Evolutionary conservation across 1,284 basidiomycete genomes (phyloP).

Genomic region (Apiotrichum gamsii): DNA sequence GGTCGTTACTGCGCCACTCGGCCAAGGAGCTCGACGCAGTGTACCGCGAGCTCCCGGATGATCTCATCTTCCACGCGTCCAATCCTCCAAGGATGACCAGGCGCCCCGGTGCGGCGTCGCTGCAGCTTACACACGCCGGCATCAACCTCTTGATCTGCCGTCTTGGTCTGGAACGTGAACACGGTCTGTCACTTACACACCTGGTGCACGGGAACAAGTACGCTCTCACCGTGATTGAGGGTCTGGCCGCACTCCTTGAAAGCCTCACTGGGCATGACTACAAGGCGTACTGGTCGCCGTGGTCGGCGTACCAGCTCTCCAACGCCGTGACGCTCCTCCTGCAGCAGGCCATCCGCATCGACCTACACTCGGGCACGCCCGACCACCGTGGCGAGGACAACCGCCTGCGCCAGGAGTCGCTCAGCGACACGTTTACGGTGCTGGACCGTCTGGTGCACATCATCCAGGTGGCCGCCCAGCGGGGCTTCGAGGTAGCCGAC

Average conservation of each 20-base stretch:
- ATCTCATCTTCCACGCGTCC: conserved; percentile 11
- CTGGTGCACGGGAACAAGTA: conserved; percentile 3
- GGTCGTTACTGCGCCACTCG: conserved; percentile 8
- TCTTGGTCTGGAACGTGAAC: conserved; percentile 16
- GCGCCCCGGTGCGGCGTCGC: not conserved
- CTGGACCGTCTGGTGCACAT: conserved; percentile 4
- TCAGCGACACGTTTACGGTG: conserved; percentile 4
- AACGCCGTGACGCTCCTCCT: conserved; percentile 14
- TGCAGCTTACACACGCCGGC: conserved; percentile 14
- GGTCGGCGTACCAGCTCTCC: conserved; percentile 13
- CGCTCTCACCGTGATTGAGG: conserved; percentile 6
- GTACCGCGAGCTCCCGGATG: conserved; percentile 11
- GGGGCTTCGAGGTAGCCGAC: conserved; percentile 14
- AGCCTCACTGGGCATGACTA: conserved; percentile 5
- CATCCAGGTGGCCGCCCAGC: conserved; percentile 4
- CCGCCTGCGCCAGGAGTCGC: not conserved
- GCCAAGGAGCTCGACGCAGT: conserved; percentile 13
- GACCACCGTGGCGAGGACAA: not conserved
- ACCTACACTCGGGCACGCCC: not conserved
- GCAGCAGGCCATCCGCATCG: conserved; percentile 13
- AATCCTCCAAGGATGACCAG: no score
- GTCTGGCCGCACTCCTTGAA: conserved; percentile 8
- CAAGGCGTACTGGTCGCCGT: conserved; percentile 9
- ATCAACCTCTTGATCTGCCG: conserved; percentile 15
- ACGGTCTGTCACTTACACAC: conserved; percentile 6